Percentiles rank a stretch among this genome's conserved stretches.
Conservation (phyloP, 1,284 basidiomycete species). For the Somion occarium region DNA sequence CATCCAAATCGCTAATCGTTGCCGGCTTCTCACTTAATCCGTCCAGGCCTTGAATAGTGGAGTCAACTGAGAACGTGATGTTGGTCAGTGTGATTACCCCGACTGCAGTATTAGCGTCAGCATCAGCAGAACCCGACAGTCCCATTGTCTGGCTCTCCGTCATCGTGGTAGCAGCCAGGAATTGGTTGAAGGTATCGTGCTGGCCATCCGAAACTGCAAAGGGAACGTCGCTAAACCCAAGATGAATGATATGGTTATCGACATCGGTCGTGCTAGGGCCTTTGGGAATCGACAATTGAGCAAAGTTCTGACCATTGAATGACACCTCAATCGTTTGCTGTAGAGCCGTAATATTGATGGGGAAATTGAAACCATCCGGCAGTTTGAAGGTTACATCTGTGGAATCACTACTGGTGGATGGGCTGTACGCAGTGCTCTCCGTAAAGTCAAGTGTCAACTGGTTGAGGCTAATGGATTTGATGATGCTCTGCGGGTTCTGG, state of each 20-base stretch:
- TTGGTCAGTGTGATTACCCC: conserved; percentile 58
- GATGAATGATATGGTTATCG: conserved; percentile 53
- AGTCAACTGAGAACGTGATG: conserved; percentile 63
- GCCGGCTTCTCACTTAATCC: conserved; percentile 61
- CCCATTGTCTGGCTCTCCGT: conserved; percentile 45
- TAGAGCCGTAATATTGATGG: conserved; percentile 60
- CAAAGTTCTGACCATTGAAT: conserved; percentile 53
- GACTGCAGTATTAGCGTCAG: conserved; percentile 64
- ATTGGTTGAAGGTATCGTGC: conserved; percentile 55
- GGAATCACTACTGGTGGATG: conserved; percentile 54
- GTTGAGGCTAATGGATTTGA: conserved; percentile 62
- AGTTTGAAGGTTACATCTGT: conserved; percentile 62
- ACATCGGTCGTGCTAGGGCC: conserved; percentile 62
- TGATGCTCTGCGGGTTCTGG: conserved; percentile 56
- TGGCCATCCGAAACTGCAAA: conserved; percentile 52
- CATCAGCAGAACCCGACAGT: conserved; percentile 57
- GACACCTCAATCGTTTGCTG: conserved; percentile 60
- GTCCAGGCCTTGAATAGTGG: conserved; percentile 62
- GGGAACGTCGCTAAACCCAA: conserved; percentile 59
- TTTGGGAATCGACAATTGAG: conserved; percentile 59
- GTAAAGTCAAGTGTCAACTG: conserved; percentile 64
- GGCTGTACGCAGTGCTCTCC: conserved; percentile 48
- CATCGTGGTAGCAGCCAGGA: conserved; percentile 64
- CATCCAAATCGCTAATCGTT: conserved; percentile 58
- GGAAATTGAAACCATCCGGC: conserved; percentile 58